These are phyloP conservation scores for Alternaria postmessia DNA, from an alignment of 2,329 filamentous ascomycete species.

Conservation along the genomic window DNA sequence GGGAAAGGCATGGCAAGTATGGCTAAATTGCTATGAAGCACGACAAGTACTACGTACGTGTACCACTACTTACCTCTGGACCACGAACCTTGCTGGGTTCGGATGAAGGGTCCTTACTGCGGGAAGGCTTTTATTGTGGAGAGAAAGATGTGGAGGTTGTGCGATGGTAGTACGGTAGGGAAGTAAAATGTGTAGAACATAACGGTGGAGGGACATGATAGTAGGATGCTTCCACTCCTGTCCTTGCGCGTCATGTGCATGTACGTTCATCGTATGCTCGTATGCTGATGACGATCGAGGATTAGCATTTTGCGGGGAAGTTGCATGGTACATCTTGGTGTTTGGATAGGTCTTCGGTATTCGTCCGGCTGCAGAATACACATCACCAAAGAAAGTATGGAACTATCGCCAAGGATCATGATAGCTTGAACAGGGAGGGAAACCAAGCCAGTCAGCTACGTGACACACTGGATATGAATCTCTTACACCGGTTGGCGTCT, in stretches of 20 bases:
- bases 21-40: neutral
- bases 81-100: conserved; percentile 5
- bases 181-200: conserved; percentile 2
- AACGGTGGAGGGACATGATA: neutral
- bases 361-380: conserved; percentile 8
- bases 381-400: conserved; percentile 5
- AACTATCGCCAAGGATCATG: conserved; percentile 3
- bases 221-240: neutral
- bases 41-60: neutral
- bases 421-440: conserved; percentile 1
- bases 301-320: conserved; percentile 19
- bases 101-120: neutral
- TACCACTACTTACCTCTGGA: neutral
- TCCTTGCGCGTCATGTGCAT: conserved; percentile 7
- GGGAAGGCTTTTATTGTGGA: neutral
- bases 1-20: neutral
- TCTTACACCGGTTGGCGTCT: conserved; percentile 15
- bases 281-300: conserved; percentile 1
- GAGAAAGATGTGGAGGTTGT: neutral
- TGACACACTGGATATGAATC: conserved; percentile 10
- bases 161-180: neutral
- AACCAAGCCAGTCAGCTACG: conserved; percentile 3
- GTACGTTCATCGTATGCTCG: neutral
- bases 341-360: conserved; percentile 13
- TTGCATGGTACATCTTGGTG: neutral